Conservation (phyloP, 202 grass and related monocot genomes). For the Eragrostis tef region DNA sequence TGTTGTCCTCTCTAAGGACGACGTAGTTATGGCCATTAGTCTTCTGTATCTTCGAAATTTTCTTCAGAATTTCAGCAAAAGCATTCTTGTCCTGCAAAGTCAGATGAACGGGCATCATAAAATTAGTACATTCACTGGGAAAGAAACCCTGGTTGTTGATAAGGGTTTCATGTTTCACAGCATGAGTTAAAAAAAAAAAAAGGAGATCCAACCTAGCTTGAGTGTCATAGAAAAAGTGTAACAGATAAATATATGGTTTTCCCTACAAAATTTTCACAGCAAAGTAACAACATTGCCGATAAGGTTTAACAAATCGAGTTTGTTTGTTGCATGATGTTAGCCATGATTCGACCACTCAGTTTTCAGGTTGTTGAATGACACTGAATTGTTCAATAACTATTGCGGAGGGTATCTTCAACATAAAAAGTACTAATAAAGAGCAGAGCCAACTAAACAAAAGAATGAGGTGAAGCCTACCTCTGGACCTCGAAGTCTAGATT, state of each 20-base stretch:
- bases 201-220: no score
- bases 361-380: neutral
- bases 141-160: neutral
- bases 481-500: slow-evolving; percentile 74
- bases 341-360: slow-evolving; percentile 23
- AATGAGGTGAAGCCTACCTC: slow-evolving; percentile 57
- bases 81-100: slow-evolving; percentile 80
- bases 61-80: slow-evolving; percentile 87
- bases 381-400: neutral
- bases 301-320: slow-evolving; percentile 28
- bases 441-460: slow-evolving; percentile 7
- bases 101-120: slow-evolving; percentile 28
- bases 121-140: slow-evolving; percentile 11
- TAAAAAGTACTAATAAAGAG: neutral
- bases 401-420: neutral
- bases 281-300: neutral
- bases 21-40: slow-evolving; percentile 81
- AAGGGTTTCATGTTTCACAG: slow-evolving; percentile 6
- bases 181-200: no score
- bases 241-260: neutral
- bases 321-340: slow-evolving; percentile 11
- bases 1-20: slow-evolving; percentile 79
- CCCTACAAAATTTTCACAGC: neutral
- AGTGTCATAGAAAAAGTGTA: neutral
- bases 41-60: slow-evolving; percentile 98